Base-by-base conservation (phyloP, 177 flowering plant species). In the Tripterygium wilfordii region DNA sequence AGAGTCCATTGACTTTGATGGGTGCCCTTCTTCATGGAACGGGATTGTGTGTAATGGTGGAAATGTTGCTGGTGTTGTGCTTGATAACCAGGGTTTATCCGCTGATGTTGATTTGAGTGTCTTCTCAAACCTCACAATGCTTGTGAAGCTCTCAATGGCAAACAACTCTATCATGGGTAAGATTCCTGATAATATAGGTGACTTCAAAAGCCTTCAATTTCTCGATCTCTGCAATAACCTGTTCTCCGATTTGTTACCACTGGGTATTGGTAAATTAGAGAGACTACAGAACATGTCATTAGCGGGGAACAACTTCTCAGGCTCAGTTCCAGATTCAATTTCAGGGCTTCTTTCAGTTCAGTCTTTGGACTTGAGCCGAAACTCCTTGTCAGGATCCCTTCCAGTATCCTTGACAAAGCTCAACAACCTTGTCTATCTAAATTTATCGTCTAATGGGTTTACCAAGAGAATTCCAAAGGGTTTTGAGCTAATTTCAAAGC, bases 11-110 rank as follows among this genome's bases (percentile, higher is more conserved):
- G 96, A 89, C 47, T 82, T 84, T 48, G 72, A 89, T 66, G 96
- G 96, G 5, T 89, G 97, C 61, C 99, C 99, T 55, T 78, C 96
- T 14, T 86, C 97, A n/a, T 89, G 97, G 99, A 84, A 87, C 74
- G 99, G 99, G 15, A 73, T 94, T 54, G 78, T 89, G 28, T 94
- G 99, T 48, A 83, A 78, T 59, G 85, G 82, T 36, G 85, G 72
- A 10, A 77, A 70, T 55, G 90, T 94, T 50, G 96, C 96, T 12
- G 95, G 79, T 20, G 82, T 94, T 58, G 73, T 83, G 14, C 85
- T 94, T 26, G 85, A 89, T 56, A 65, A 76, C 33, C 57, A 78
- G 17, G 69, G 76, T 41, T 70, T 94, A 17, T 72, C 96, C 20
- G 97, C 83, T 17, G 82, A 73, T 61, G 88, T 51, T 1, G 96